Percentiles rank a stretch among this genome's conserved stretches.
phyloP scores from a whole-genome alignment of 139 green algal species.

The Ettlia oleoabundans region DNA sequence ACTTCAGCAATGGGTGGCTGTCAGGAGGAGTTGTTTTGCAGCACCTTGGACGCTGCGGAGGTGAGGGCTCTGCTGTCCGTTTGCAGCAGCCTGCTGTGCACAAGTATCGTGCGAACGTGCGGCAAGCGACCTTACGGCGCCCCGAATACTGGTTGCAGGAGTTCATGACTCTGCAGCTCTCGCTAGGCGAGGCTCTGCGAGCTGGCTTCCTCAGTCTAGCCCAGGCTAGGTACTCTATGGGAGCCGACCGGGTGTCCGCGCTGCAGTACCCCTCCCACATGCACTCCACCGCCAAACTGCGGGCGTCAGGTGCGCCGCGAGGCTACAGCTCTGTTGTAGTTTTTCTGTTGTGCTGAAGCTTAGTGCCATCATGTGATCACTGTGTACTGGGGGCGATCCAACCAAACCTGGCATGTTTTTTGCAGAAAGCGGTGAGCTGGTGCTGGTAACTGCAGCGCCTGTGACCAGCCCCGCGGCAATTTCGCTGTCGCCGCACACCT shows the following conservation, averaged over 20 bases:
- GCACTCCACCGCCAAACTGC: not conserved
- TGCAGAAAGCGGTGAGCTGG: no score
- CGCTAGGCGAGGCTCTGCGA: conserved; percentile 2
- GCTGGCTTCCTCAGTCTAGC: conserved; percentile 27
- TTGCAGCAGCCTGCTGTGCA: not conserved
- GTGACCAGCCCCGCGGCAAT: no score
- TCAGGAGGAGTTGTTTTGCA: not conserved
- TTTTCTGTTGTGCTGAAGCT: not conserved
- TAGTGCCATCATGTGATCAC: no score
- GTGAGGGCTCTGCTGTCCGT: not conserved
- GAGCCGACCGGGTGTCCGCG: conserved; percentile 4
- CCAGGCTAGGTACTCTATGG: conserved; percentile 28
- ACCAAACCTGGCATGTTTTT: no score
- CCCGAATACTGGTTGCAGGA: not conserved
- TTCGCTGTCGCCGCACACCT: no score
- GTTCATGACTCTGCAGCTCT: conserved; percentile 1
- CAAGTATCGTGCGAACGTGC: not conserved
- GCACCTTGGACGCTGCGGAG: not conserved
- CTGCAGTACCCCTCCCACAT: conserved; percentile 27
- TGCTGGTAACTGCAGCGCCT: no score
- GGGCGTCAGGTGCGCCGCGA: not conserved
- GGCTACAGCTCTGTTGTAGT: not conserved
- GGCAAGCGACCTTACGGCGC: not conserved
- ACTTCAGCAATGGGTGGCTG: no score
- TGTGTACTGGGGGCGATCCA: no score